Percentiles rank a stretch among this genome's conserved stretches.
These are phyloP conservation scores for Talaromyces proteolyticus DNA, from an alignment of 495 filamentous ascomycete genomes.

Conservation along the genomic window DNA sequence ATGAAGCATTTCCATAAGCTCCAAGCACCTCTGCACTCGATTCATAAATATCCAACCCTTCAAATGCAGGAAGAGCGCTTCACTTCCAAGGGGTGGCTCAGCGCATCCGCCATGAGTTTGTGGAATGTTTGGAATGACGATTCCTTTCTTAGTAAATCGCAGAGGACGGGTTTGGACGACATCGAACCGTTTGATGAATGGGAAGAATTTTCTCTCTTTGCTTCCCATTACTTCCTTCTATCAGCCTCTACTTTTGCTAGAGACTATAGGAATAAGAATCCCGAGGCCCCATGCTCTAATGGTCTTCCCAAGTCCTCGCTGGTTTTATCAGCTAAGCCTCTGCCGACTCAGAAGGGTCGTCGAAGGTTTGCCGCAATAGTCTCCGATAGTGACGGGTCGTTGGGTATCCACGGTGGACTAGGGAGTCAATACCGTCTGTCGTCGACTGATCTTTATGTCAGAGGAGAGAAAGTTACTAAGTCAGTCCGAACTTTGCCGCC, in stretches of 20 bases:
- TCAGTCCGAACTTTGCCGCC: conserved; percentile 18
- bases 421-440: conserved; percentile 53
- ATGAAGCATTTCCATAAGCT: conserved; percentile 77
- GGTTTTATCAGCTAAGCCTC: conserved; percentile 13
- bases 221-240: conserved; percentile 79
- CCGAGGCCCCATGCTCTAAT: neutral
- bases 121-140: conserved; percentile 76
- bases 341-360: conserved; percentile 11
- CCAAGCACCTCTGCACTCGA: conserved; percentile 66
- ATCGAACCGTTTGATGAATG: conserved; percentile 90
- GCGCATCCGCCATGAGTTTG: conserved; percentile 54
- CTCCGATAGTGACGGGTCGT: conserved; percentile 22
- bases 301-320: conserved; percentile 8
- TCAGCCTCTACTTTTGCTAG: conserved; percentile 39
- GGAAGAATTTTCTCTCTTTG: conserved; percentile 90
- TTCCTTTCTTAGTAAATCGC: conserved; percentile 47
- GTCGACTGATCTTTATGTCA: conserved; percentile 53
- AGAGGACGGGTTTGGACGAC: conserved; percentile 52
- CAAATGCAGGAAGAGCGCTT: conserved; percentile 63
- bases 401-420: conserved; percentile 55
- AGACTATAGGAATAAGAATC: neutral
- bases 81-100: conserved; percentile 54
- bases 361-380: conserved; percentile 40
- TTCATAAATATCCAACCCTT: conserved; percentile 63
- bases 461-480: conserved; percentile 13